phyloP scores from a whole-genome alignment of 2,329 filamentous ascomycete species.

The Alternaria sp. region DNA sequence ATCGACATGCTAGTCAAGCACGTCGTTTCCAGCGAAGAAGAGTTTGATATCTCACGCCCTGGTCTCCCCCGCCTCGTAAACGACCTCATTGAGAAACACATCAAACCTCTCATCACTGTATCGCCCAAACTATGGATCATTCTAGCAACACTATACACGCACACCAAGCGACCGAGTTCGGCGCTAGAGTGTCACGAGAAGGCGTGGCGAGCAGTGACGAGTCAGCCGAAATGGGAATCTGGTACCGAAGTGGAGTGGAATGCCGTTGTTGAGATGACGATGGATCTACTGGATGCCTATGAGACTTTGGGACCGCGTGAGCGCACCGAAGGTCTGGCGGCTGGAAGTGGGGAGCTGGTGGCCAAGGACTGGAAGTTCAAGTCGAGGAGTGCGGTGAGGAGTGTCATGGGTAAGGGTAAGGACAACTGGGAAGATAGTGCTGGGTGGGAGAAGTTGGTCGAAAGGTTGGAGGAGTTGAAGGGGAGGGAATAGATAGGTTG shows the following conservation, averaged over 20 bases:
- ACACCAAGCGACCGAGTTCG: conserved; percentile 72
- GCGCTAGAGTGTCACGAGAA: conserved; percentile 88
- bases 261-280: conserved; percentile 77
- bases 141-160: conserved; percentile 74
- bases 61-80: conserved; percentile 69
- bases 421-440: conserved; percentile 81
- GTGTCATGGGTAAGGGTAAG: conserved; percentile 82
- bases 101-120: conserved; percentile 85
- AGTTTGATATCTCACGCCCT: conserved; percentile 54
- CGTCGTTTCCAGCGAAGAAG: conserved; percentile 59
- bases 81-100: conserved; percentile 74
- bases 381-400: conserved; percentile 82
- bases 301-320: conserved; percentile 70
- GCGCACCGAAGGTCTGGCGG: conserved; percentile 61
- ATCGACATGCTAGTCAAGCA: conserved; percentile 77
- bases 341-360: conserved; percentile 65
- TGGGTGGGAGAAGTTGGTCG: conserved; percentile 70
- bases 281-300: conserved; percentile 82
- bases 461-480: conserved; percentile 54
- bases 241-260: conserved; percentile 72
- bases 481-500: conserved; percentile 26
- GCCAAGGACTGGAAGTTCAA: conserved; percentile 88
- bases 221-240: conserved; percentile 63
- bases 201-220: conserved; percentile 78
- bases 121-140: conserved; percentile 80